Base-by-base conservation (phyloP, 2,329 filamentous ascomycete genomes). In the Apiospora malaysiana region DNA sequence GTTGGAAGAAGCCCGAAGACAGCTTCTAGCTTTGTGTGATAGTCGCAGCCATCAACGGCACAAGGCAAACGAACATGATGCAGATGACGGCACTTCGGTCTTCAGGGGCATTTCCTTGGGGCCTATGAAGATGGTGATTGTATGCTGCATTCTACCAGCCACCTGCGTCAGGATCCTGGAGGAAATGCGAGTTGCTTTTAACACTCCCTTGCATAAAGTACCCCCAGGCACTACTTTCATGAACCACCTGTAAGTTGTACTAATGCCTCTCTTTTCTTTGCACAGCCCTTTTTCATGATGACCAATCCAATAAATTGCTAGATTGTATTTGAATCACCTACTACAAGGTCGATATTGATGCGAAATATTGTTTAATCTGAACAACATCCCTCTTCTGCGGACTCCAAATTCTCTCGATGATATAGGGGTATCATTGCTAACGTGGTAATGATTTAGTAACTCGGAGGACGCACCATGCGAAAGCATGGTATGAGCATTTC, bases 1-100 rank as follows among this genome's bases (percentile, higher is more conserved):
- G 83, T 2, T 81, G 80, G 78, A 85, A 83, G 74, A 82, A 80
- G 70, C 77, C 81, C 12, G 81, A 83, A 25, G 79, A 83, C 25
- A 76, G 78, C 37, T 82, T 82, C 69, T 82, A 79, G 69, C 67
- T 23, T 21, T 12, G 23, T 6, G 14, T n/a, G 25, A n/a, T 46
- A 56, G 42, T 47, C n/a, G 49, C 25, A 70, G 51, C 68, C 66
- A 59, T 74, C n/a, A 63, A 71, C 69, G 70, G 45, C 71, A 66
- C 68, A 71, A 66, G 43, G 23, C 21, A 16, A 16, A n/a, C 59
- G 47, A 40, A 18, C 56, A 63, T 16, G 42, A 47, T 25, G 21
- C 56, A 63, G 18, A 14, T 32, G 32, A n/a, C 18, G 12, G 32
- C 12, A 18, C 56, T 14, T 40, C 25, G 8, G 56, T 18, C n/a